phyloP scores from a whole-genome alignment of 192 early-diverging fungal genomes.

The Coemansia reversa region DNA sequence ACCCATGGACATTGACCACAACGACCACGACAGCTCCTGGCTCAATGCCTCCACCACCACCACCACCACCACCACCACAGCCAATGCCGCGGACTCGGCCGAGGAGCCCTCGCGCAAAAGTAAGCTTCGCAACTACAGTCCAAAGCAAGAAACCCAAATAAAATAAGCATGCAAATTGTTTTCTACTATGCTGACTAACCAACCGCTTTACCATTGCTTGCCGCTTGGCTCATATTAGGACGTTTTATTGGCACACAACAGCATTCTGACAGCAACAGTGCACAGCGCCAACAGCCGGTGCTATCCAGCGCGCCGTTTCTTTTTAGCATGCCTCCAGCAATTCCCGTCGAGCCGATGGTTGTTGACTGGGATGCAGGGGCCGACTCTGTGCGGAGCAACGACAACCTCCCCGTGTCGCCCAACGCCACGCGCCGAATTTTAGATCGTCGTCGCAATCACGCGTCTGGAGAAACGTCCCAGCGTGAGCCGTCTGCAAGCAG shows the following conservation, averaged over 20 bases:
- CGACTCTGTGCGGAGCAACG: conserved; percentile 3
- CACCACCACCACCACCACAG: too few species aligned
- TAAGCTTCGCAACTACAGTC: not conserved
- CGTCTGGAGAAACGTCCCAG: conserved; percentile 1
- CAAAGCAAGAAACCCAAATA: too few species aligned
- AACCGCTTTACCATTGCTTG: too few species aligned
- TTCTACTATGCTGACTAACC: too few species aligned
- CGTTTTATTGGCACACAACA: not conserved
- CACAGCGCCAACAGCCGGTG: conserved; percentile 2
- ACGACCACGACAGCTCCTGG: conserved; percentile 44
- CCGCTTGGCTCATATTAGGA: too few species aligned
- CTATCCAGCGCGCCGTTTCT: conserved; percentile 36
- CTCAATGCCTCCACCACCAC: conserved; percentile 28
- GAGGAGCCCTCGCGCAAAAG: conserved; percentile 33
- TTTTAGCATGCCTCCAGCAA: conserved; percentile 27
- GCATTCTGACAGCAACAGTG: not conserved
- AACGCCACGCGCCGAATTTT: conserved; percentile 27
- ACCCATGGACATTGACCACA: conserved; percentile 48
- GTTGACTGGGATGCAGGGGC: conserved; percentile 21
- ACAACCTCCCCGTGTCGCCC: conserved; percentile 36
- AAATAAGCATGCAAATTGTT: too few species aligned
- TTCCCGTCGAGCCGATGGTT: conserved; percentile 6
- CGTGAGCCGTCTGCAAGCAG: not conserved
- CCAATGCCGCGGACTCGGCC: not conserved
- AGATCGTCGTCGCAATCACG: conserved; percentile 13